These are phyloP conservation scores for Amphichorda felina DNA, from an alignment of 2,329 filamentous ascomycete species.

Conservation along the genomic window DNA sequence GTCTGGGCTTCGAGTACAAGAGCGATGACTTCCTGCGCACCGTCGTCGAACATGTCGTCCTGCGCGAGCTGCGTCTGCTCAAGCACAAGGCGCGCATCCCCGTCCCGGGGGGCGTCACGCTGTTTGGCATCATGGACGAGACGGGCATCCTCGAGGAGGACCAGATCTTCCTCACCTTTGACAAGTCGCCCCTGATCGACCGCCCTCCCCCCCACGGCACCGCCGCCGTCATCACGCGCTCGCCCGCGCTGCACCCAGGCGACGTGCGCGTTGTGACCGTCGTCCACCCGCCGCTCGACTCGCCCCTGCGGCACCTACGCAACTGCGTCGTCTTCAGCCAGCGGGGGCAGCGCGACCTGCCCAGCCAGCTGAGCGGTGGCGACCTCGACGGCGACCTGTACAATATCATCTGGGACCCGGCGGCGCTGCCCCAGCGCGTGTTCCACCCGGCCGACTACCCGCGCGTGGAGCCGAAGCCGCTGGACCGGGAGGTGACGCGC, in stretches of 20 bases:
- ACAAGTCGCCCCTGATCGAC: constrained; percentile 17
- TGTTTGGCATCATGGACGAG: constrained; percentile 80
- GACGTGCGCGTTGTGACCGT: constrained; percentile 60
- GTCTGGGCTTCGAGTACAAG: constrained; percentile 51
- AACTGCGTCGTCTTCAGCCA: constrained; percentile 76
- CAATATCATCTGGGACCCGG: constrained; percentile 62
- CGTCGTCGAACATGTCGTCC: constrained; percentile 55
- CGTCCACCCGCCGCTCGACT: constrained; percentile 44
- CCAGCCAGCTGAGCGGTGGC: constrained; percentile 67
- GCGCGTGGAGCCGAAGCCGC: constrained; percentile 38
- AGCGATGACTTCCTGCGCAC: constrained; percentile 58
- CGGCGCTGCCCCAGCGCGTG: constrained; percentile 26
- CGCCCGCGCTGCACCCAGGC: constrained; percentile 70
- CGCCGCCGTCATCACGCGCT: constrained; percentile 56
- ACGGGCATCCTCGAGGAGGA: constrained; percentile 54
- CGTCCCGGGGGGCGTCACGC: constrained; percentile 56
- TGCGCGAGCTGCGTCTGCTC: constrained; percentile 60
- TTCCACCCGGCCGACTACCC: constrained; percentile 61
- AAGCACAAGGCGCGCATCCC: constrained; percentile 73
- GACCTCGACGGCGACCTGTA: constrained; percentile 79
- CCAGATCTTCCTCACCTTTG: constrained; percentile 55
- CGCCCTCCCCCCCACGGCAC: constrained; percentile 21
- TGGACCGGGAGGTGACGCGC: constrained; percentile 46
- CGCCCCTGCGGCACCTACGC: constrained; percentile 46
- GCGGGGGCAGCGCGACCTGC: constrained; percentile 58